phyloP scores from a whole-genome alignment of 139 green algal genomes.

The Monoraphidium neglectum region DNA sequence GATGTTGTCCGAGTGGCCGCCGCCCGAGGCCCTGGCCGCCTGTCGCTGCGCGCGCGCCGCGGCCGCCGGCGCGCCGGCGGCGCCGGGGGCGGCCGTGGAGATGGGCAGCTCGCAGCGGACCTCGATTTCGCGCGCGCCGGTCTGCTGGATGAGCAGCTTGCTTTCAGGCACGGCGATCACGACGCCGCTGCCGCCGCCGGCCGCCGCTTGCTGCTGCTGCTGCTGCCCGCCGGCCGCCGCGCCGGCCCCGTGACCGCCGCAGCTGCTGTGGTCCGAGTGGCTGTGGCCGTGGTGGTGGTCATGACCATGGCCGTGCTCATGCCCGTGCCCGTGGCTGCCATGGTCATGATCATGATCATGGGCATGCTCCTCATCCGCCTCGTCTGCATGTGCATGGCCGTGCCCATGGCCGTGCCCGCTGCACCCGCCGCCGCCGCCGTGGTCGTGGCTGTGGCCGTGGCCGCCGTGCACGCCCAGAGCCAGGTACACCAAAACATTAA shows the following conservation, averaged over 20 bases:
- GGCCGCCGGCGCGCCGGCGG: background rate
- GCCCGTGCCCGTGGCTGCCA: constrained; percentile 30
- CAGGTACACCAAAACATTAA: constrained; percentile 78
- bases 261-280: constrained; percentile 33
- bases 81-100: background rate
- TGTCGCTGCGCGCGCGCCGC: background rate
- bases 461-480: constrained; percentile 61
- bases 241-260: constrained; percentile 9
- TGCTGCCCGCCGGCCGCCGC: constrained; percentile 16
- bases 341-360: background rate
- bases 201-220: constrained; percentile 7
- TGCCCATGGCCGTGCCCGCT: constrained; percentile 11
- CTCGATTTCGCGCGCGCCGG: constrained; percentile 22
- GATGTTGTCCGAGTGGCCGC: constrained; percentile 58
- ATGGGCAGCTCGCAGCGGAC: constrained; percentile 22
- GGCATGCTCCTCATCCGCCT: constrained; percentile 11
- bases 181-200: background rate
- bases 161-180: constrained; percentile 6
- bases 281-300: constrained; percentile 48
- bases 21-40: constrained; percentile 8
- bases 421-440: constrained; percentile 3
- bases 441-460: constrained; percentile 17
- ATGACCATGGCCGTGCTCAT: constrained; percentile 42
- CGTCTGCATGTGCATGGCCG: constrained; percentile 5
- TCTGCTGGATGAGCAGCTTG: constrained; percentile 1